Conservation (phyloP, 768 basidiomycete species). For the Russula ochroleuca region DNA sequence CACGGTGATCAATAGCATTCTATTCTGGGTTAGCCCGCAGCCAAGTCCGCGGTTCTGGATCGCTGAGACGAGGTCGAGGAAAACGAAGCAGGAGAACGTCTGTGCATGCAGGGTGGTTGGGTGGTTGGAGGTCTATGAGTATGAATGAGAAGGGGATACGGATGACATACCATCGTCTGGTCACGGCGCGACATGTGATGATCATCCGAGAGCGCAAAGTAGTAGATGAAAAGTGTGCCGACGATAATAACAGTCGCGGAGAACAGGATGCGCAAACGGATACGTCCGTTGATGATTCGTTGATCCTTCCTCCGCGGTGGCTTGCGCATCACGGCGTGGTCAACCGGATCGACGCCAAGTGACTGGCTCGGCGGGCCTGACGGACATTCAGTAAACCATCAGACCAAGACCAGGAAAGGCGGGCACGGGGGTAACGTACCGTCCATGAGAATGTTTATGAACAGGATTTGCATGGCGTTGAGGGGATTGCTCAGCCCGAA, state of each 20-base stretch:
- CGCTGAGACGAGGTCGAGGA: constrained; percentile 94
- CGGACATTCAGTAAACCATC: constrained; percentile 7
- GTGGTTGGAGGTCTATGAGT: no score
- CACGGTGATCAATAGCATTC: constrained; percentile 86
- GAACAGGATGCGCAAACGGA: constrained; percentile 82
- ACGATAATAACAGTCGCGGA: constrained; percentile 88
- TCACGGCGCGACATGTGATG: constrained; percentile 75
- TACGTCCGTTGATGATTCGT: constrained; percentile 70
- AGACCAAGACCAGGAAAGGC: neutral
- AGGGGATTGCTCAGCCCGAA: constrained; percentile 87
- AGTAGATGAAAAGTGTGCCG: constrained; percentile 85
- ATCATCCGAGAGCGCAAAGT: constrained; percentile 77
- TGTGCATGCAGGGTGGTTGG: no score
- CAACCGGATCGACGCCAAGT: constrained; percentile 94
- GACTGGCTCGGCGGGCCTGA: constrained; percentile 92
- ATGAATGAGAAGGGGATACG: no score
- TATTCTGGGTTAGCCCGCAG: constrained; percentile 78
- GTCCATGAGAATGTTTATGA: constrained; percentile 99
- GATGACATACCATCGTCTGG: constrained; percentile 82
- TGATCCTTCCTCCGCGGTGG: constrained; percentile 93
- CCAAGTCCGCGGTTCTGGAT: constrained; percentile 90
- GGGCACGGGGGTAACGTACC: constrained; percentile 44
- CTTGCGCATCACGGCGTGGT: constrained; percentile 85
- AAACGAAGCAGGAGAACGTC: constrained; percentile 97
- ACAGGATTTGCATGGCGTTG: constrained; percentile 98